Base-by-base conservation (phyloP, 108 stramenopile genomes). In the Asterionellopsis glacialis region DNA sequence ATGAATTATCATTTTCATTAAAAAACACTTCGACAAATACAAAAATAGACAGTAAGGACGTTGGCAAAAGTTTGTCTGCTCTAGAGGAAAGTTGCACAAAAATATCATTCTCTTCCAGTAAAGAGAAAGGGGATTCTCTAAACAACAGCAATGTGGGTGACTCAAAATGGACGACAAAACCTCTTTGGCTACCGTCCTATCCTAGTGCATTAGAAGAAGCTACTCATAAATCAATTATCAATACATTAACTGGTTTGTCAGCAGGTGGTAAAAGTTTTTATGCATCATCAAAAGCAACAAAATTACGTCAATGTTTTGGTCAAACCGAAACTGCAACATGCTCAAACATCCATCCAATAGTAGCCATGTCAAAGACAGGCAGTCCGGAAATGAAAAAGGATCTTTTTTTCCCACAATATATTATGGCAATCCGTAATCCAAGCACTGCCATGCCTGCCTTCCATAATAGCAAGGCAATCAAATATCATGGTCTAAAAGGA, bases 241-340 rank as follows among this genome's bases (percentile, higher is more conserved):
- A 16, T 21, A 19, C 45, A 4, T 21, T 47, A 4, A 47, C 45
- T 47, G 45, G 45, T 47, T 21, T 54, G 23, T 22, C 15, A 22
- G 50, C 47, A 14, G 61, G 61, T 27, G 61, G 26, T 2, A 62
- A 62, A 48, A 27, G 26, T 27, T 62, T 51, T 23, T 62, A 62
- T 21, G 61, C 61, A 1, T 51, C 47, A 6, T 18, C 16, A 5
- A 49, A 21, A 11, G 23, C 1, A 14, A 27, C 18, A 1, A 19
- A 19, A 41, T 33, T 58, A 14, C 15, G 22, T 6, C 61, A 51
- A 25, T 62, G 61, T 22, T 27, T 33, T 22, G 61, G 61, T 18
- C 15, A 1, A 23, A 41, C 61, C 5, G 57, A 58, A 26, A 58
- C 57, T 1, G 57, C 41, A 4, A 15, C 57, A 12, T 58, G 57